Base-by-base conservation (phyloP, 139 green algal species). In the Coelastrella sp. region DNA sequence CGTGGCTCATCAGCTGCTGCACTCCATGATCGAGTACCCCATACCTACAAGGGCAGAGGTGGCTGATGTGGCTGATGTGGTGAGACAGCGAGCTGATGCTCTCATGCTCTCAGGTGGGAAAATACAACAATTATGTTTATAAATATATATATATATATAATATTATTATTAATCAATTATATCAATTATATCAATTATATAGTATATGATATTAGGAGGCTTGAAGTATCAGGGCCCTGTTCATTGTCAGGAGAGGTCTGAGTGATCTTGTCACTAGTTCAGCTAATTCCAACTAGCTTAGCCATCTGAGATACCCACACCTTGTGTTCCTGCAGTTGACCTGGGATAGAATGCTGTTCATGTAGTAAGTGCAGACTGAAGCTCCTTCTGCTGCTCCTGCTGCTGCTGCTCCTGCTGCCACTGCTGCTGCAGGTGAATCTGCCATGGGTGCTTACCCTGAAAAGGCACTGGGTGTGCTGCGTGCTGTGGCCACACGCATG, bases 31-130 rank as follows among this genome's bases (percentile, higher is more conserved):
- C 74, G 94, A 96, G 76, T 95, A 96, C 68, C 96, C 96, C 58
- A 96, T 96, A 6, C 96, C 96, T 70, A 98, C 96, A 24, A 92
- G 97, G 8, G 97, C 97, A 15, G 97, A 98, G 93, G 96, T 98
- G 75, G 94, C 94, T 59, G 97, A 98, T 89, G 95, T 98, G 27
- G 93, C 95, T 15, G 97, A 98, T 87, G 94, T 95, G 0, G 95
- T 98, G 81, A 82, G 97, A 72, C 96, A 99, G 89, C 87, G 93
- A 7, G 95, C 97, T 0, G 97, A 99, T 89, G 96, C 95, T 8
- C 93, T 99, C 8, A 98, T 99, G 97, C 93, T 99, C 66, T 97
- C 90, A 68, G 96, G 87, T 91, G 49, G n/a, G 35, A 3, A n/a
- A n/a, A n/a, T n/a, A n/a, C n/a, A n/a, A n/a, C n/a, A n/a, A n/a